phyloP scores from a whole-genome alignment of 495 filamentous ascomycete species.

The Penicillium maclennaniae region DNA sequence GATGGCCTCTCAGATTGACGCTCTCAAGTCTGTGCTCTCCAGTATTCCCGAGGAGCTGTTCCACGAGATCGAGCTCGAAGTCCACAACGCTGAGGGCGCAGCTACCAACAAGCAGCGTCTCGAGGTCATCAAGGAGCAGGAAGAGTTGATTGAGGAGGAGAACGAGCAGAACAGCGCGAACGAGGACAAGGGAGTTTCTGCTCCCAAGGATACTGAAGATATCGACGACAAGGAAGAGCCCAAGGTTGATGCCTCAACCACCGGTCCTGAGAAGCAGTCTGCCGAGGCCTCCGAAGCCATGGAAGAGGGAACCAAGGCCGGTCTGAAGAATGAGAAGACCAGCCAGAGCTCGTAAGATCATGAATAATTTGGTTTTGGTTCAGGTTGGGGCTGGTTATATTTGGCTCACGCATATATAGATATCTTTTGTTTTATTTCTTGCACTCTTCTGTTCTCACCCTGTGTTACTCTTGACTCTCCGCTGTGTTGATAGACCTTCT shows the following conservation, averaged over 20 bases:
- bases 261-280: slow-evolving; percentile 27
- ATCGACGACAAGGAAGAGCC: slow-evolving; percentile 72
- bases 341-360: slow-evolving; percentile 21
- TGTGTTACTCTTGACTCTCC: slow-evolving; percentile 23
- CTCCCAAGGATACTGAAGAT: slow-evolving; percentile 71
- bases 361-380: slow-evolving; percentile 13
- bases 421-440: slow-evolving; percentile 7
- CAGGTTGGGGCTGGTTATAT: background rate
- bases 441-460: slow-evolving; percentile 19
- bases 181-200: slow-evolving; percentile 49
- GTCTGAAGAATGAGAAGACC: slow-evolving; percentile 29
- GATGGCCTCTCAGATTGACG: slow-evolving; percentile 87
- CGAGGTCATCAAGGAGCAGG: slow-evolving; percentile 98
- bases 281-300: slow-evolving; percentile 42
- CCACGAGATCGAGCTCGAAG: slow-evolving; percentile 99
- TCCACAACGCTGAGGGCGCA: slow-evolving; percentile 93
- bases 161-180: slow-evolving; percentile 82
- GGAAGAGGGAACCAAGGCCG: slow-evolving; percentile 37
- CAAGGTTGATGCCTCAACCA: slow-evolving; percentile 26
- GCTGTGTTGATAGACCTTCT: slow-evolving; percentile 25
- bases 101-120: slow-evolving; percentile 98
- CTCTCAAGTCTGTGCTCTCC: slow-evolving; percentile 84
- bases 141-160: slow-evolving; percentile 97
- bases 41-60: slow-evolving; percentile 97
- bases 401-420: slow-evolving; percentile 20